Conservation (phyloP, 805 yeast species). For the Cyberlindnera maclurae region DNA sequence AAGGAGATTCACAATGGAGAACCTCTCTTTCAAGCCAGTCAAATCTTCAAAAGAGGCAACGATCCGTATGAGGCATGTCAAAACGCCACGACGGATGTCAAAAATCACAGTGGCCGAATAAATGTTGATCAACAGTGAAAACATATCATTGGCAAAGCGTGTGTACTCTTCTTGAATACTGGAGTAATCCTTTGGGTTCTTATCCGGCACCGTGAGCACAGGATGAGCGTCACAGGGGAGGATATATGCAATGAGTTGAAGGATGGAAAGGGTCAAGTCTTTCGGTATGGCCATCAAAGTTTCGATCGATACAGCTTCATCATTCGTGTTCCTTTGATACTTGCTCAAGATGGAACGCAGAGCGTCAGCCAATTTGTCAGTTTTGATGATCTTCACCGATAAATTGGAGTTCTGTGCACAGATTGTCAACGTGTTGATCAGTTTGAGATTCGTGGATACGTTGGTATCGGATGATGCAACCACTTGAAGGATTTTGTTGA, state of each 20-base stretch:
- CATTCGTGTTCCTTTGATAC: slow-evolving; percentile 32
- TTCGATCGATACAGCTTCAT: slow-evolving; percentile 45
- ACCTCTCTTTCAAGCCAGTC: slow-evolving; percentile 24
- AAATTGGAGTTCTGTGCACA: slow-evolving; percentile 34
- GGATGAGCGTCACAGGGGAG: slow-evolving; percentile 42
- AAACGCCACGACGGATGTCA: slow-evolving; percentile 49
- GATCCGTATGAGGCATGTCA: slow-evolving; percentile 48
- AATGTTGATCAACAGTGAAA: slow-evolving; percentile 50
- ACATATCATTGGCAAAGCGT: slow-evolving; percentile 37
- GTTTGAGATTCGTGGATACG: slow-evolving; percentile 25
- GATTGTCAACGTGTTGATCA: slow-evolving; percentile 36
- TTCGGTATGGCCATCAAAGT: slow-evolving; percentile 69
- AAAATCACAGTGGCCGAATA: slow-evolving; percentile 70
- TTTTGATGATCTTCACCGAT: slow-evolving; percentile 39
- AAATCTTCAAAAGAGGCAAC: slow-evolving; percentile 34
- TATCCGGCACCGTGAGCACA: slow-evolving; percentile 15
- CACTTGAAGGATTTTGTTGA: slow-evolving; percentile 27
- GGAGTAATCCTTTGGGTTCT: slow-evolving; percentile 18
- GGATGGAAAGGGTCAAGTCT: slow-evolving; percentile 47
- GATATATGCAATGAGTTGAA: slow-evolving; percentile 48
- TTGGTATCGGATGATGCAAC: slow-evolving; percentile 25
- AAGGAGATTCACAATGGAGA: slow-evolving; percentile 40
- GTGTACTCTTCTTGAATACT: slow-evolving; percentile 22
- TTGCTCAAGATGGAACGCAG: slow-evolving; percentile 44
- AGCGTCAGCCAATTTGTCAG: slow-evolving; percentile 40